Percentiles rank a stretch among this genome's conserved stretches.
Evolutionary conservation across 768 basidiomycete genomes (phyloP).

Genomic region (Multifurca ochricompacta): DNA sequence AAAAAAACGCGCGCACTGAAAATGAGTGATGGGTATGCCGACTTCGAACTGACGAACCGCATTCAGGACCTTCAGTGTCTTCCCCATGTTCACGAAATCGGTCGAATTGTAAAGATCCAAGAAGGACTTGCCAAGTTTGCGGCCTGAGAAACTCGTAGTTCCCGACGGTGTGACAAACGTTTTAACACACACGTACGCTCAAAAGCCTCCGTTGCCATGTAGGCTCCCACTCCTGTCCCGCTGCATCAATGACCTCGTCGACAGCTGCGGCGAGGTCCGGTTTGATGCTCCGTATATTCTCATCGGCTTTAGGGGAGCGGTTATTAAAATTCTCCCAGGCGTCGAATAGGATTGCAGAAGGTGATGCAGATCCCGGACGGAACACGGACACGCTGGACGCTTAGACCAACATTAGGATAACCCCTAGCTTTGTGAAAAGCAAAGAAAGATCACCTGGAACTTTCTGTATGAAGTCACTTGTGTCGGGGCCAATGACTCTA

Average conservation of each 20-base stretch:
- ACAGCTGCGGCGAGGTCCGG: slow-evolving; percentile 82
- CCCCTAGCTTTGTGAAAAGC: background rate
- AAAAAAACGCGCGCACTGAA: slow-evolving; percentile 52
- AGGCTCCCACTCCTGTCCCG: slow-evolving; percentile 86
- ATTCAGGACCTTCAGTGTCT: slow-evolving; percentile 88
- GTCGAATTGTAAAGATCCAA: slow-evolving; percentile 88
- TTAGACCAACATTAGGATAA: slow-evolving; percentile 26
- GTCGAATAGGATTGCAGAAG: slow-evolving; percentile 86
- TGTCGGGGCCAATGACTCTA: slow-evolving; percentile 69
- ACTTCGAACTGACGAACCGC: slow-evolving; percentile 88
- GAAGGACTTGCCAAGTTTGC: slow-evolving; percentile 92
- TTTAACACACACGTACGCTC: slow-evolving; percentile 42
- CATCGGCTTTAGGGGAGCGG: slow-evolving; percentile 87
- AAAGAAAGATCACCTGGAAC: slow-evolving; percentile 57
- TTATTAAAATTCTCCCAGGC: slow-evolving; percentile 84
- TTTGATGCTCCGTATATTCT: slow-evolving; percentile 81
- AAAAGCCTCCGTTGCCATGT: slow-evolving; percentile 83
- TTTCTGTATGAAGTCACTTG: slow-evolving; percentile 87
- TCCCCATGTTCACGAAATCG: slow-evolving; percentile 89
- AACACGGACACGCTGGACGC: slow-evolving; percentile 79
- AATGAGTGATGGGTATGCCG: slow-evolving; percentile 87
- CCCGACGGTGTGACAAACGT: background rate
- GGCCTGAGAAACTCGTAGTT: slow-evolving; percentile 44
- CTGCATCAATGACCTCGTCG: slow-evolving; percentile 89
- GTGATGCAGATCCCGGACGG: slow-evolving; percentile 85